Base-by-base conservation (phyloP, 2,329 filamentous ascomycete genomes). In the Pseudogymnoascus sp. region DNA sequence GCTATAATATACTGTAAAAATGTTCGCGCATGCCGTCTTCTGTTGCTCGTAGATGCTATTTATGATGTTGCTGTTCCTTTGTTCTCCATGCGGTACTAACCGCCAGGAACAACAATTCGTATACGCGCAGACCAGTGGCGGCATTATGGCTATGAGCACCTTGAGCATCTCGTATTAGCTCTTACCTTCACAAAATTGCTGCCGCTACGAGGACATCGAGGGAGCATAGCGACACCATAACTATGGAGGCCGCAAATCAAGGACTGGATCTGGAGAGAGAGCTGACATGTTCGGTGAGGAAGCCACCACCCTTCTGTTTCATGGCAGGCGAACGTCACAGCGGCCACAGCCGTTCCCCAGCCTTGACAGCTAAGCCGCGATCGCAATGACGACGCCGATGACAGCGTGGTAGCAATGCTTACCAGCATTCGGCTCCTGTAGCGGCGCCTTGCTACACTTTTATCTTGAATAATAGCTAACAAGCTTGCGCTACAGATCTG, bases 241-340 rank as follows among this genome's bases (percentile, higher is more conserved):
- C 40, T 79, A 84, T 83, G 80, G 80, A 80, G 69, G 73, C 78
- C 66, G 75, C 78, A 71, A 79, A 77, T 68, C 74, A 77, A 65
- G 79, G 76, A 63, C 74, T 86, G 70, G 90, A 95, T 75, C 81
- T 97, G 69, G 94, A 97, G 78, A 93, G 88, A 75, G 94, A 99
- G 82, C 80, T 97, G 77, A 92, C 88, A 61, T 97, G 93, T 79
- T 96, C 93, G 73, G 92, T 96, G 82, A 78, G 89, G 84, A 42
- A 52, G 42, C 62, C 62, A 63, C 62, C 60, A 62, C 65, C 62
- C 58, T 55, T 64, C 58, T 64, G 36, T 13, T 60, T 10, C 21
- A 59, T 31, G n/a, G 29, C 58, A 40, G 33, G 21, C 58, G 33
- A 37, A 40, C 35, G 59, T 58, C 35, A 33, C 29, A 15, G 52